Evolutionary conservation across 2,329 filamentous ascomycete species (phyloP).

Genomic region (Cadophora gregata): DNA sequence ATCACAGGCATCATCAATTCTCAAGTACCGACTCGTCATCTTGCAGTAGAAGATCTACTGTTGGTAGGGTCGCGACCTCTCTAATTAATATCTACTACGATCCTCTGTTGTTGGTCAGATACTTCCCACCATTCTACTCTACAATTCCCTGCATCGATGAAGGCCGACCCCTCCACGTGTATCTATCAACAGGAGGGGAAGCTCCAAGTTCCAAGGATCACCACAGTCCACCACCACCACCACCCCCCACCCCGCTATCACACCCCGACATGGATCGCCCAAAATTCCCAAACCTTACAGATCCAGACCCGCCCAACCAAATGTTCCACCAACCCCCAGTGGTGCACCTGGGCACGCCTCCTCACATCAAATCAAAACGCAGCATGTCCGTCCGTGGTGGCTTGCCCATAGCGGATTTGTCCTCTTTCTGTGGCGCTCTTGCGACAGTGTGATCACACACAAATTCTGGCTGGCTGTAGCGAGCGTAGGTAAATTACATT

Average conservation of each 20-base stretch:
- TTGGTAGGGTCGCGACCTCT: no score
- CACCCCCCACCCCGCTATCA: background rate
- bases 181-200: slow-evolving; percentile 3
- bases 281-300: no score
- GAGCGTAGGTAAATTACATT: no score
- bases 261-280: no score
- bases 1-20: no score
- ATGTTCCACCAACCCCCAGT: slow-evolving; percentile 1
- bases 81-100: no score
- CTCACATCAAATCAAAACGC: background rate
- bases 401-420: background rate
- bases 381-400: slow-evolving; percentile 8
- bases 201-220: background rate
- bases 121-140: background rate
- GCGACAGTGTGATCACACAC: background rate
- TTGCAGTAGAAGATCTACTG: no score
- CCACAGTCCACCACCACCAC: background rate
- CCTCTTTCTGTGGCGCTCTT: background rate
- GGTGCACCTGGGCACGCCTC: background rate
- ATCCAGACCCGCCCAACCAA: no score
- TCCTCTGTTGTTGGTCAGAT: no score
- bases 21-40: no score
- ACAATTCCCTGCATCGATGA: background rate
- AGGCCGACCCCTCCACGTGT: background rate
- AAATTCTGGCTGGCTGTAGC: background rate